Percentiles rank a stretch among this genome's conserved stretches.
Evolutionary conservation across 2,329 filamentous ascomycete genomes (phyloP).

Genomic region (Fusarium sp.): DNA sequence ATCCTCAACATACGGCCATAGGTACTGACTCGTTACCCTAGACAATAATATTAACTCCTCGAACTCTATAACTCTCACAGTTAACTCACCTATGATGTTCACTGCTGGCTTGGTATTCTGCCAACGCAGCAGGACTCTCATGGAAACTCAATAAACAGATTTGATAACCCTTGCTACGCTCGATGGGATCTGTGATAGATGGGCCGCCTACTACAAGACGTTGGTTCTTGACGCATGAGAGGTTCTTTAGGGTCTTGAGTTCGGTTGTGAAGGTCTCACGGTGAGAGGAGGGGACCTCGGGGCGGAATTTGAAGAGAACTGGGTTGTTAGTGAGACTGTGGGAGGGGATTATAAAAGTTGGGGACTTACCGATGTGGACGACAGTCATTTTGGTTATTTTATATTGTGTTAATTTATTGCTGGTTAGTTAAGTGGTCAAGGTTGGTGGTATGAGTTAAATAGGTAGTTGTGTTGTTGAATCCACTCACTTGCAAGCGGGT

Average conservation of each 20-base stretch:
- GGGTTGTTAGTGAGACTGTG: neutral
- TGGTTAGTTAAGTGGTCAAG: neutral
- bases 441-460: neutral
- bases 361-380: constrained; percentile 51
- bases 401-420: neutral
- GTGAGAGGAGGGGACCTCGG: constrained; percentile 56
- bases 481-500: neutral
- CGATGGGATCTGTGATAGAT: constrained; percentile 63
- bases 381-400: constrained; percentile 47
- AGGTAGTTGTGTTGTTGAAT: neutral
- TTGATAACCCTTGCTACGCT: constrained; percentile 65
- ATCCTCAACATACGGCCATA: constrained; percentile 66
- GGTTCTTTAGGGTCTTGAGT: constrained; percentile 60
- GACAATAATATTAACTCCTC: neutral
- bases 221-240: constrained; percentile 62
- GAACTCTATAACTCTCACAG: rapidly evolving
- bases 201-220: constrained; percentile 64
- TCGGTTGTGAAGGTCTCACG: constrained; percentile 59
- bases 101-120: constrained; percentile 63
- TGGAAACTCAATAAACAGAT: constrained; percentile 66
- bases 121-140: constrained; percentile 57
- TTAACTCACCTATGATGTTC: constrained; percentile 62
- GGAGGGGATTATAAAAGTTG: too few species aligned
- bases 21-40: constrained; percentile 63
- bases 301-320: constrained; percentile 64